Evolutionary conservation across 768 basidiomycete genomes (phyloP).

Genomic region (Lactarius indigo): DNA sequence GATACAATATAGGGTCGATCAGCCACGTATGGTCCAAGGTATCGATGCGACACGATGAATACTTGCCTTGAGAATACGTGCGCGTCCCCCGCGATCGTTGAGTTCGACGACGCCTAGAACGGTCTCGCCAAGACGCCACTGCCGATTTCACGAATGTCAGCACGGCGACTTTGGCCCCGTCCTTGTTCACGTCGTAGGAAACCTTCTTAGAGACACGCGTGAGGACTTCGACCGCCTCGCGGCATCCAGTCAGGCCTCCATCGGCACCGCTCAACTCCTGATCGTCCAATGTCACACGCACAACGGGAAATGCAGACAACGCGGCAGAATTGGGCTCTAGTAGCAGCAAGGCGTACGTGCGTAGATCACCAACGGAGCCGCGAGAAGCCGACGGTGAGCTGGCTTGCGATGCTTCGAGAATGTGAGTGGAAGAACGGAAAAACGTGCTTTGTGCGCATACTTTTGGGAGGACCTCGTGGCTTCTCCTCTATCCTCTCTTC

Average conservation of each 20-base stretch:
- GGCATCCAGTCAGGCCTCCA: conserved; percentile 59
- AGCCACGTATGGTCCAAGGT: neutral
- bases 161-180: conserved; percentile 83
- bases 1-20: neutral
- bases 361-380: conserved; percentile 20
- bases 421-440: conserved; percentile 5
- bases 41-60: neutral
- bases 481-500: conserved; percentile 19
- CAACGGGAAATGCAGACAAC: conserved; percentile 10
- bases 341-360: conserved; percentile 19
- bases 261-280: conserved; percentile 35
- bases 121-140: conserved; percentile 89
- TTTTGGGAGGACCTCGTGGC: conserved; percentile 12
- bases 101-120: conserved; percentile 85
- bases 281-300: conserved; percentile 10
- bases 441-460: conserved; percentile 4
- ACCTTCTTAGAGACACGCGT: conserved; percentile 90
- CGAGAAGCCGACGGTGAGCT: conserved; percentile 1
- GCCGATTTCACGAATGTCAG: conserved; percentile 90
- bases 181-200: conserved; percentile 94
- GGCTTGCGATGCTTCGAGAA: neutral
- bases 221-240: conserved; percentile 87
- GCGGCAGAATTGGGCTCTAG: conserved; percentile 18
- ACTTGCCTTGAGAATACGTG: conserved; percentile 78
- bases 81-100: conserved; percentile 64